Conservation (phyloP, 1,284 basidiomycete species). For the Tilletia horrida region DNA sequence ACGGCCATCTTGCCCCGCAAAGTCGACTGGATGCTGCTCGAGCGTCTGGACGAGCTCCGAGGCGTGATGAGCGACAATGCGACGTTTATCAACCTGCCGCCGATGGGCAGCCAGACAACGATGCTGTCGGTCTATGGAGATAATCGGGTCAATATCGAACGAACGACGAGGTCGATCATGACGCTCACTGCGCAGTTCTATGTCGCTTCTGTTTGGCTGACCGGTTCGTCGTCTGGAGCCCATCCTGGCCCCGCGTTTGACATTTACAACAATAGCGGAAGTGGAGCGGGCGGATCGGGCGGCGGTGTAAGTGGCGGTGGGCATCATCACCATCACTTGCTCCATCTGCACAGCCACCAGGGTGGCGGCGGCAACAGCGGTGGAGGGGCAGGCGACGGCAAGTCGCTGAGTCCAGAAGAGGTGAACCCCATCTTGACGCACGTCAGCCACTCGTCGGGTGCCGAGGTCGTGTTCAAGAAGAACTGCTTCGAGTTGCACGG, state of each 20-base stretch:
- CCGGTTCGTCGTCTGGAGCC: slow-evolving; percentile 60
- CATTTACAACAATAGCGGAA: slow-evolving; percentile 67
- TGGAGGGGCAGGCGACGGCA: slow-evolving; percentile 47
- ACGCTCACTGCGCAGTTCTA: slow-evolving; percentile 92
- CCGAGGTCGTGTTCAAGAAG: slow-evolving; percentile 93
- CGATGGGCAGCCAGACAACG: slow-evolving; percentile 83
- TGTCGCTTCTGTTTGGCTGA: slow-evolving; percentile 89
- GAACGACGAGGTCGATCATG: slow-evolving; percentile 93
- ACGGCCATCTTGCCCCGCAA: slow-evolving; percentile 92
- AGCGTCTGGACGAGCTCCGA: slow-evolving; percentile 84
- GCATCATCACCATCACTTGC: no score
- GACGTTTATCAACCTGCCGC: slow-evolving; percentile 89
- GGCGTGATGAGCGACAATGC: slow-evolving; percentile 92
- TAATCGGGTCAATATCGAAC: slow-evolving; percentile 87
- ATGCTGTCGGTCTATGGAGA: slow-evolving; percentile 92
- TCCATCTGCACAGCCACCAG: no score
- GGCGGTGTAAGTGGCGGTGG: no score
- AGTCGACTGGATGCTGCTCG: slow-evolving; percentile 94
- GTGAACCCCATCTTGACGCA: slow-evolving; percentile 81
- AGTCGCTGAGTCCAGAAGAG: slow-evolving; percentile 74
- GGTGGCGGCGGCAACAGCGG: no score
- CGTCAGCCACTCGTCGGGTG: slow-evolving; percentile 79
- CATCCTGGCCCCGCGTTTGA: slow-evolving; percentile 70
- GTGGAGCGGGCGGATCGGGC: no score
- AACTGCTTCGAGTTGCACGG: slow-evolving; percentile 98